Base-by-base conservation (phyloP, 768 basidiomycete genomes). In the Tricholomella constricta region DNA sequence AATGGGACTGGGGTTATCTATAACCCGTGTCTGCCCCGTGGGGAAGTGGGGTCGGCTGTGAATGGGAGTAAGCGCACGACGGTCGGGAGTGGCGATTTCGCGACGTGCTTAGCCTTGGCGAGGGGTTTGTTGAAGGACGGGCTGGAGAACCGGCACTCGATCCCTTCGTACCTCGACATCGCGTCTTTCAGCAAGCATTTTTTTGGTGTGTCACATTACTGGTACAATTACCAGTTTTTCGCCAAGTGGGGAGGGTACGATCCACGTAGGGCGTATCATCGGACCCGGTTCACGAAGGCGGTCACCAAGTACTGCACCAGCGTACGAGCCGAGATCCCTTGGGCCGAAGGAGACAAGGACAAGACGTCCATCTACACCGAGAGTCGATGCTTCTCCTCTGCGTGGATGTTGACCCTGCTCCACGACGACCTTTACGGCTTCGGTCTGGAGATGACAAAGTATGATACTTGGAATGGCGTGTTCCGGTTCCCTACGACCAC, bases 401-500 rank as follows among this genome's bases (percentile, higher is more conserved):
- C 55, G 26, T 56, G 50, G 50, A 56, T 52, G 50, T 20, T 52
- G 10, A 52, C 32, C 1, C 38, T 56, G 19, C 45, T 56, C 6
- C 55, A 56, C 15, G 55, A 56, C 32, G 65, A 55, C 51, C 58
- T 41, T 15, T 47, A 57, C 12, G 51, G 56, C 19, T 53, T 53
- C 27, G 56, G 49, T 3, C 52, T 57, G 15, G 55, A 56, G 35
- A 52, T 51, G 55, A 56, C 49, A 3, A 43, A 51, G 40, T 47
- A 51, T 17, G 55, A 56, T n/a, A n/a, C n/a, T n/a, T n/a, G n/a
- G n/a, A n/a, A n/a, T n/a, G 45, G 19, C 27, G 29, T 51, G 9
- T 48, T 56, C 31, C 36, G 55, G 10, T 56, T 56, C 45, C 55
- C 55, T 4, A 51, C 49, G 6, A 56, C 51, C 1, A n/a, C 22